Percentiles rank a stretch among this genome's conserved stretches.
Conservation (phyloP, 2,329 filamentous ascomycete species). For the Beauveria scarabaeidicola region DNA sequence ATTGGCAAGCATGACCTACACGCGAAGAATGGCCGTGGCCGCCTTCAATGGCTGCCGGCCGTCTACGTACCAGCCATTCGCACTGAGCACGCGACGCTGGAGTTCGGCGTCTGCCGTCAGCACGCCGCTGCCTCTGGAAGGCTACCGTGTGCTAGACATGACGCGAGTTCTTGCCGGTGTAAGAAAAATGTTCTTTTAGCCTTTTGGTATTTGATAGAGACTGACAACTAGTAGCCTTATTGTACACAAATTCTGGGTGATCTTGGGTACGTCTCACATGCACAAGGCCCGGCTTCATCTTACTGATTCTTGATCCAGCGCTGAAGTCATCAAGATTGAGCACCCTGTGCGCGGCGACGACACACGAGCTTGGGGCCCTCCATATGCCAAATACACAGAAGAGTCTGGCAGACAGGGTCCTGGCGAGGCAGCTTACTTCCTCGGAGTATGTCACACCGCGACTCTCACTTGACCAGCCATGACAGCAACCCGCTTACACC, state of each 20-base stretch:
- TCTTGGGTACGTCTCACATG: conserved; percentile 60
- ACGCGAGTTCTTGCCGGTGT: conserved; percentile 91
- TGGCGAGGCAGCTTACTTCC: conserved; percentile 91
- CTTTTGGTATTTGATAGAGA: not conserved
- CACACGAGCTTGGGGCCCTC: conserved; percentile 92
- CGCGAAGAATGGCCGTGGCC: not conserved
- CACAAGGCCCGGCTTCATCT: not conserved
- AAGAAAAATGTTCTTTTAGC: conserved; percentile 25
- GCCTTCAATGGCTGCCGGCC: conserved; percentile 7
- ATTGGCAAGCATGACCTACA: conserved; percentile 3
- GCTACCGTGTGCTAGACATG: conserved; percentile 90
- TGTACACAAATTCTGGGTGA: conserved; percentile 96
- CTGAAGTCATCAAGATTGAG: conserved; percentile 95
- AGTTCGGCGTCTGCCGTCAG: conserved; percentile 1
- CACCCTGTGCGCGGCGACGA: conserved; percentile 88
- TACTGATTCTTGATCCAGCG: conserved; percentile 40
- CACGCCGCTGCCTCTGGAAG: conserved; percentile 58
- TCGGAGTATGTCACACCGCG: conserved; percentile 53
- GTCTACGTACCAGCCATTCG: not conserved
- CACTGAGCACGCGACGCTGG: conserved; percentile 1
- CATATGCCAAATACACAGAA: conserved; percentile 71
- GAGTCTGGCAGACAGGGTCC: conserved; percentile 54
- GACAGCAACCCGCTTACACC: conserved; percentile 12
- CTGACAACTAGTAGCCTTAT: conserved; percentile 59
- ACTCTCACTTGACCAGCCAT: not conserved